Evolutionary conservation across 2,329 filamentous ascomycete genomes (phyloP).

Genomic region (Colletotrichum brevisporum): DNA sequence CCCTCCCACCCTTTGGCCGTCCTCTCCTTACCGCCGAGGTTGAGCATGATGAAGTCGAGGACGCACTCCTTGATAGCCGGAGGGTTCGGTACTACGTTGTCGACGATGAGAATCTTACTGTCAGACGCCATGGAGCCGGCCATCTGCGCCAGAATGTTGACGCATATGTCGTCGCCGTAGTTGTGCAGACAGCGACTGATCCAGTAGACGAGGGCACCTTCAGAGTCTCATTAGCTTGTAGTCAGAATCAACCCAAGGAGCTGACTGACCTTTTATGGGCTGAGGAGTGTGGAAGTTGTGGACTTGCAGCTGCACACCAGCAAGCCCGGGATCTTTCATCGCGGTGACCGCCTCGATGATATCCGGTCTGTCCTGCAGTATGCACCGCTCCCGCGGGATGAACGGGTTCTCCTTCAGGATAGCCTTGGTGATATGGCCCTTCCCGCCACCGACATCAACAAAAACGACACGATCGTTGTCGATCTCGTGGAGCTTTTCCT

Average conservation of each 20-base stretch:
- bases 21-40: constrained; percentile 51
- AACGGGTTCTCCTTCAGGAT: constrained; percentile 33
- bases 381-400: constrained; percentile 1
- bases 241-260: background rate
- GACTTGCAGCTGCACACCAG: background rate
- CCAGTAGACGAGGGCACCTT: constrained; percentile 53
- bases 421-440: constrained; percentile 44
- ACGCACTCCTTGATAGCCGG: constrained; percentile 43
- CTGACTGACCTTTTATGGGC: background rate
- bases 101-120: constrained; percentile 50
- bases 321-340: background rate
- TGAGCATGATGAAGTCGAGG: constrained; percentile 49
- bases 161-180: constrained; percentile 50
- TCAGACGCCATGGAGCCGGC: constrained; percentile 48
- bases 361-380: background rate
- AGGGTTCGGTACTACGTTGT: constrained; percentile 47
- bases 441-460: constrained; percentile 53
- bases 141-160: constrained; percentile 49
- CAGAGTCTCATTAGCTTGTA: background rate
- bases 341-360: background rate
- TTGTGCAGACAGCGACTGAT: constrained; percentile 54
- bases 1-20: constrained; percentile 44
- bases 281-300: background rate
- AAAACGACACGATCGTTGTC: constrained; percentile 42
- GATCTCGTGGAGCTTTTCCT: constrained; percentile 8